Percentiles rank a stretch among this genome's conserved stretches.
phyloP scores from a whole-genome alignment of 495 filamentous ascomycete species.

The Daldinia caldariorum region DNA sequence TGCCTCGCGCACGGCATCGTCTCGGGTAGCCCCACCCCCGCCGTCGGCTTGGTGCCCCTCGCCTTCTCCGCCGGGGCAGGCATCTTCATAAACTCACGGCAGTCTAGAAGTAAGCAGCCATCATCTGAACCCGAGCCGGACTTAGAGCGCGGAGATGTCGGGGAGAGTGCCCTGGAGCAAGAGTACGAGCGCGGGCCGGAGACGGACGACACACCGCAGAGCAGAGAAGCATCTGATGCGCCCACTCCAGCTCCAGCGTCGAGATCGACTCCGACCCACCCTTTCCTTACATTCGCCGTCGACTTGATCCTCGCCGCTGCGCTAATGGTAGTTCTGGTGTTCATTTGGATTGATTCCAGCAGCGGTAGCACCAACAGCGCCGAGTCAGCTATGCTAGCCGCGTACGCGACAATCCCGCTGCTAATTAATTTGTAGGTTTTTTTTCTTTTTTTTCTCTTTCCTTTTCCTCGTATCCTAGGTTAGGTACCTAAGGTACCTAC shows the following conservation, averaged over 20 bases:
- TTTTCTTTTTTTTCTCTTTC: too few species aligned
- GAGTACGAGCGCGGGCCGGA: slow-evolving; percentile 26
- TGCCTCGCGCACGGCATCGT: slow-evolving; percentile 54
- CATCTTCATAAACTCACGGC: slow-evolving; percentile 44
- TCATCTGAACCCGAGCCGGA: slow-evolving; percentile 19
- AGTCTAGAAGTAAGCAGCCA: slow-evolving; percentile 19
- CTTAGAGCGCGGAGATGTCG: slow-evolving; percentile 29
- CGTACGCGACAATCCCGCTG: slow-evolving; percentile 54
- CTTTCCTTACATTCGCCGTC: slow-evolving; percentile 52
- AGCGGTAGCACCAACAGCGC: slow-evolving; percentile 31
- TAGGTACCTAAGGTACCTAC: too few species aligned
- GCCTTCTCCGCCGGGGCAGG: slow-evolving; percentile 48
- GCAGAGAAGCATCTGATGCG: slow-evolving; percentile 10
- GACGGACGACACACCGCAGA: slow-evolving; percentile 2
- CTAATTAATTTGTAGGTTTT: slow-evolving; percentile 53
- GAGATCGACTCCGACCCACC: slow-evolving; percentile 35
- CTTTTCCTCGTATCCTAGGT: background rate
- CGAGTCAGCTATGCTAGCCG: slow-evolving; percentile 52
- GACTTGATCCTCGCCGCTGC: slow-evolving; percentile 50
- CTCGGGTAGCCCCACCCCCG: slow-evolving; percentile 49
- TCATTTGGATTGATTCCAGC: slow-evolving; percentile 50
- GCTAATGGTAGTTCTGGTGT: slow-evolving; percentile 52
- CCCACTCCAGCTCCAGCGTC: slow-evolving; percentile 9
- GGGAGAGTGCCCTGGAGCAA: slow-evolving; percentile 14
- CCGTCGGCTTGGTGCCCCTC: slow-evolving; percentile 54